These are phyloP conservation scores for Ganoderma leucocontextum DNA, from an alignment of 1,284 basidiomycete species.

Conservation along the genomic window DNA sequence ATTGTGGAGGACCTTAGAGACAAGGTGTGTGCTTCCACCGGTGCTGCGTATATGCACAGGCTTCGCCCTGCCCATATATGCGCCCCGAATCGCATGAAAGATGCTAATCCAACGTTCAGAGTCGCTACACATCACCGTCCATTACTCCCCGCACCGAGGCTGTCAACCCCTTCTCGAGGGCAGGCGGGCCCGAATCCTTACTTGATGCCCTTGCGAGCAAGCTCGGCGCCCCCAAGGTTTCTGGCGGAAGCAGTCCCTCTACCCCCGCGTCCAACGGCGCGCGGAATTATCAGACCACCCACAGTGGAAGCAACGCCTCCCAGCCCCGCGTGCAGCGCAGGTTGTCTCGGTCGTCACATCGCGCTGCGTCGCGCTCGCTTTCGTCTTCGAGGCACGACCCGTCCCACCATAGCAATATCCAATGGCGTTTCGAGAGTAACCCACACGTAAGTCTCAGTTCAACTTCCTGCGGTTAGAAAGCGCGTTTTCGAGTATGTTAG, in stretches of 20 bases:
- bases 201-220: conserved; percentile 33
- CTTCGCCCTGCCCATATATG: not conserved
- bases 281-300: conserved; percentile 41
- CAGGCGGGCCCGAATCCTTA: conserved; percentile 34
- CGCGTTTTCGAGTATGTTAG: not conserved
- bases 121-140: conserved; percentile 50
- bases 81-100: not conserved
- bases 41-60: not conserved
- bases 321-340: conserved; percentile 42
- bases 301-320: conserved; percentile 35
- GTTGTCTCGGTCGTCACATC: conserved; percentile 44
- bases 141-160: conserved; percentile 48
- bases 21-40: conserved; percentile 51
- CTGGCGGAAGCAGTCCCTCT: conserved; percentile 21
- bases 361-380: conserved; percentile 49
- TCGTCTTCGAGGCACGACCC: conserved; percentile 57
- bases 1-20: conserved; percentile 81
- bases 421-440: conserved; percentile 72
- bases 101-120: conserved; percentile 39
- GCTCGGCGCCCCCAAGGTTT: conserved; percentile 25
- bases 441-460: conserved; percentile 49
- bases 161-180: conserved; percentile 48
- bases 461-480: not conserved
- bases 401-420: conserved; percentile 33
- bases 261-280: conserved; percentile 27